Percentiles rank a stretch among this genome's conserved stretches.
Conservation (phyloP, 192 early-diverging fungal genomes). For the Physocladia obscura region DNA sequence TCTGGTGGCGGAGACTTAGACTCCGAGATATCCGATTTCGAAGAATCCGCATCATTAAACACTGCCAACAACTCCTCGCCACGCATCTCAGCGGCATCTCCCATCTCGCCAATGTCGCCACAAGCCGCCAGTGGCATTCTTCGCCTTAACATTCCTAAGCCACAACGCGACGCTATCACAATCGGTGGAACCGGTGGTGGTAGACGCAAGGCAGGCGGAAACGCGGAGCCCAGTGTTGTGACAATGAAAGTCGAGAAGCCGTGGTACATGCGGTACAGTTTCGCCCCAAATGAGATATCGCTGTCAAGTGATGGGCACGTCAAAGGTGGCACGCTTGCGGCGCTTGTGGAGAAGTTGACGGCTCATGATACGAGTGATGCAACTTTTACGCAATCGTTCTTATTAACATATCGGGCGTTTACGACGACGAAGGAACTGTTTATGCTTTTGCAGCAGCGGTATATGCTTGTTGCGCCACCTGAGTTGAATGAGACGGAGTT, state of each 20-base stretch:
- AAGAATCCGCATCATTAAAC: too few species aligned
- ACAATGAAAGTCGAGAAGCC: constrained; percentile 20
- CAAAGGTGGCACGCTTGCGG: constrained; percentile 68
- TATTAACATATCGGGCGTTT: constrained; percentile 95
- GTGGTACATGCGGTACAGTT: constrained; percentile 61
- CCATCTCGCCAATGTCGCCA: background rate
- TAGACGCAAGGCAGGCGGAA: background rate
- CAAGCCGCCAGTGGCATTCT: too few species aligned
- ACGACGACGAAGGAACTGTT: constrained; percentile 77
- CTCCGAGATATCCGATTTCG: background rate
- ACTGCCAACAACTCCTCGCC: background rate
- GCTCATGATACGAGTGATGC: constrained; percentile 69
- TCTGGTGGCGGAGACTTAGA: background rate
- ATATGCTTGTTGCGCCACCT: constrained; percentile 70
- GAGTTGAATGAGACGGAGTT: constrained; percentile 65
- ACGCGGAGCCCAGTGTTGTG: background rate
- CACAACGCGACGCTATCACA: background rate
- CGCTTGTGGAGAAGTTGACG: constrained; percentile 72
- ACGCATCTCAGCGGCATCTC: background rate
- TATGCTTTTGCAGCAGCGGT: constrained; percentile 72
- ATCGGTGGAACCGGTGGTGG: background rate
- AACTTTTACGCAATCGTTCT: constrained; percentile 82
- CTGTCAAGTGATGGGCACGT: constrained; percentile 70
- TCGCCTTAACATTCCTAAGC: background rate
- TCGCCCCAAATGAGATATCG: constrained; percentile 54